phyloP scores from a whole-genome alignment of 768 basidiomycete genomes.

The Calocybe indica region DNA sequence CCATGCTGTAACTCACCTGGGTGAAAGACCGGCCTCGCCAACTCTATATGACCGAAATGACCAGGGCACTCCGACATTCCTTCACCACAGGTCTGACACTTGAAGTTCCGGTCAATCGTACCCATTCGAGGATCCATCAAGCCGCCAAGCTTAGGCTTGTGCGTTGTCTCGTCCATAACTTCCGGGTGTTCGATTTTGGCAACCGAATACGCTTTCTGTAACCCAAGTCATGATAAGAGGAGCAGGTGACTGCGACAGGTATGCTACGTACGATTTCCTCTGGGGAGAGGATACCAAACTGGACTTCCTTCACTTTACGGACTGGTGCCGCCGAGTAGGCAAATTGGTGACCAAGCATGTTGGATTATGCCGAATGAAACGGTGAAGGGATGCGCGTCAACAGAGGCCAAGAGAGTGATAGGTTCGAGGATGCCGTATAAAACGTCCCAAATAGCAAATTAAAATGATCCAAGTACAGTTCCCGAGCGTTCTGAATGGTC shows the following conservation, averaged over 20 bases:
- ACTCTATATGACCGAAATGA: constrained; percentile 98
- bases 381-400: too few relatives aligned
- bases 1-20: constrained; percentile 55
- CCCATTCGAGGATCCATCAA: constrained; percentile 99
- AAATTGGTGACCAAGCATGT: constrained; percentile 85
- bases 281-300: constrained; percentile 97
- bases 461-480: constrained; percentile 22
- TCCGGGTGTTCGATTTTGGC: constrained; percentile 98
- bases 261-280: constrained; percentile 86
- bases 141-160: constrained; percentile 87
- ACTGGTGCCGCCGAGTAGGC: constrained; percentile 92
- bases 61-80: constrained; percentile 99
- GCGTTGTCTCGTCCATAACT: constrained; percentile 93
- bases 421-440: constrained; percentile 11
- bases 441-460: constrained; percentile 21
- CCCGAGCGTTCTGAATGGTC: constrained; percentile 13
- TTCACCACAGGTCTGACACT: constrained; percentile 99
- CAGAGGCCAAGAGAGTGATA: constrained; percentile 4
- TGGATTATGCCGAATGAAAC: constrained; percentile 16
- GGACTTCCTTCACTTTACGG: constrained; percentile 94
- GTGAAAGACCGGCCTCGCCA: constrained; percentile 96
- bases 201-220: constrained; percentile 96
- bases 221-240: constrained; percentile 6
- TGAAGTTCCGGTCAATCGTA: constrained; percentile 95
- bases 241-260: constrained; percentile 3